phyloP scores from a whole-genome alignment of 768 basidiomycete genomes.

The Suillus subaureus region DNA sequence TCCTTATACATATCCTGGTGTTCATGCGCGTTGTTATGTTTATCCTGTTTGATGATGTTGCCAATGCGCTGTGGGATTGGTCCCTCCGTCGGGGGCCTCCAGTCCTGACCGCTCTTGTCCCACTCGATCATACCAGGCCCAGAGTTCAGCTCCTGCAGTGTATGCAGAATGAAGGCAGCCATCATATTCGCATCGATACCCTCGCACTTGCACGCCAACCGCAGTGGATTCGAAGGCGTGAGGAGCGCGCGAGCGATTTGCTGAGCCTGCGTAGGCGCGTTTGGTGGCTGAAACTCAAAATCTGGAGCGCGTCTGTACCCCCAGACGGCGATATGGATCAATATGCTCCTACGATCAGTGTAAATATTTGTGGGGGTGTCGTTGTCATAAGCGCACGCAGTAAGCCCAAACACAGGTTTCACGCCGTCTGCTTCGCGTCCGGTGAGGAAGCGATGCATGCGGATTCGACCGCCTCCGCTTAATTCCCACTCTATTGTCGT shows the following conservation, averaged over 20 bases:
- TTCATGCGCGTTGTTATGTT: background rate
- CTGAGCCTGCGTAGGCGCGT: conserved; percentile 41
- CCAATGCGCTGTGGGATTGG: conserved; percentile 8
- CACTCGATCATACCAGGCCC: conserved; percentile 19
- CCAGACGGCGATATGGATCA: conserved; percentile 50
- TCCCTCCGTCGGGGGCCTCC: conserved; percentile 18
- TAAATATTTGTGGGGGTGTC: background rate
- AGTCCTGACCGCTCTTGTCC: conserved; percentile 21
- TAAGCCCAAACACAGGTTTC: conserved; percentile 88
- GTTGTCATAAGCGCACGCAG: conserved; percentile 52
- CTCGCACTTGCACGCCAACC: conserved; percentile 28
- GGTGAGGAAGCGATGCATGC: conserved; percentile 82
- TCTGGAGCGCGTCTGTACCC: conserved; percentile 50
- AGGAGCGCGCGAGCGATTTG: conserved; percentile 48
- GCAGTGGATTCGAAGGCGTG: conserved; percentile 24
- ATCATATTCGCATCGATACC: conserved; percentile 24
- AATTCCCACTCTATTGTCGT: conserved; percentile 57
- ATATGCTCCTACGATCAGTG: conserved; percentile 42
- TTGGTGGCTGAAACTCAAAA: conserved; percentile 46
- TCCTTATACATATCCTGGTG: background rate
- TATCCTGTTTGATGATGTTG: conserved; percentile 11
- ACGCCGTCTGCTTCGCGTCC: conserved; percentile 83
- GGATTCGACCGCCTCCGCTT: conserved; percentile 39
- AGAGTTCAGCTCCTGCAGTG: conserved; percentile 10
- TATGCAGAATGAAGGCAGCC: conserved; percentile 20